Percentiles rank a stretch among this genome's conserved stretches.
Conservation (phyloP, 139 green algal species). For the Eudorina sp. region DNA sequence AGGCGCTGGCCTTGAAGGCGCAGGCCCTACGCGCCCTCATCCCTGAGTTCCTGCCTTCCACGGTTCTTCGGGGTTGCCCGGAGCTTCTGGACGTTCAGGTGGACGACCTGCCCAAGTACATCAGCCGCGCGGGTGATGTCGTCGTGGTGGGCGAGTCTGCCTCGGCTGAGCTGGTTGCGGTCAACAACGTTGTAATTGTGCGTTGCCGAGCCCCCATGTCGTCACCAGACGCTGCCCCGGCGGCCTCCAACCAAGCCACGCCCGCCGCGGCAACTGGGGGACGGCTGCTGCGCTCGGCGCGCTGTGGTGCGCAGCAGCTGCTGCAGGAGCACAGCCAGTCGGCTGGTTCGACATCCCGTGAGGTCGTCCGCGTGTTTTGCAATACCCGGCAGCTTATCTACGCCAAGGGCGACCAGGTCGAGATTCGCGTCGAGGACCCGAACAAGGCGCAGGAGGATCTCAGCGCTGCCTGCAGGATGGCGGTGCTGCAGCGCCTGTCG, state of each 20-base stretch:
- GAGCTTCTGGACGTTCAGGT: slow-evolving; percentile 44
- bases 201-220: too few species aligned
- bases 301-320: slow-evolving; percentile 37
- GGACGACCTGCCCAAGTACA: slow-evolving; percentile 16
- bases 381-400: slow-evolving; percentile 19
- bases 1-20: slow-evolving; percentile 35
- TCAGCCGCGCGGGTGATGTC: slow-evolving; percentile 6
- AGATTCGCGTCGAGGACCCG: slow-evolving; percentile 32
- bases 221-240: not conserved
- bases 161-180: not conserved
- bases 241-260: not conserved
- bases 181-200: slow-evolving; percentile 31
- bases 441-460: slow-evolving; percentile 25
- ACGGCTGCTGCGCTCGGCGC: slow-evolving; percentile 18
- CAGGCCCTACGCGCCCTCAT: slow-evolving; percentile 16
- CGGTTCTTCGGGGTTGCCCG: slow-evolving; percentile 26
- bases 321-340: not conserved
- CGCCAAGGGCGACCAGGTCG: not conserved
- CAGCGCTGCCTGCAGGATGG: slow-evolving; percentile 16
- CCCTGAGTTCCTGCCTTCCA: slow-evolving; percentile 36
- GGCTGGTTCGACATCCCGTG: not conserved
- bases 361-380: slow-evolving; percentile 16
- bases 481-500: slow-evolving; percentile 14
- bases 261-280: not conserved
- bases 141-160: not conserved